Base-by-base conservation (phyloP, 768 basidiomycete genomes). In the Serendipita sp. region DNA sequence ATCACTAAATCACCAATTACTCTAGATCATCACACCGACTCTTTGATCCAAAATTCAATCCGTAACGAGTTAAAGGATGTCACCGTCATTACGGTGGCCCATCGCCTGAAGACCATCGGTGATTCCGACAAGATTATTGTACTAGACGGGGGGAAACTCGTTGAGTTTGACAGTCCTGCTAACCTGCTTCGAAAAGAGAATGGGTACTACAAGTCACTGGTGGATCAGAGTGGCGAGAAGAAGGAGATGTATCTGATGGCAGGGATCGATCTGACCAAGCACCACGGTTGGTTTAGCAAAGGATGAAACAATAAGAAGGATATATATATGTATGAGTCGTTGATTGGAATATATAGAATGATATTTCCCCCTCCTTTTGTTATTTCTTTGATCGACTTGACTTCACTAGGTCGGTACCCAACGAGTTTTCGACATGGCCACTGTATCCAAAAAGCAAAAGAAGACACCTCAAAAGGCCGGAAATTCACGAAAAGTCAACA, bases 61-160 rank as follows among this genome's bases (percentile, higher is more conserved):
- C 75, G 83, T 8, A 74, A 74, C 31, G 76, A 76, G 66, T 69
- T 81, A 3, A 71, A 70, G 10, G 77, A 74, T 52, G 76, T 76
- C 0, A 84, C 83, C 0, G 71, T 85, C 18, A 72, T 85, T 34
- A 83, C 81, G 16, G 76, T 85, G 44, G 83, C 83, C 1, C 82
- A 84, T 70, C 76, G 83, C 16, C 69, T 81, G 5, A 76, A 78
- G 64, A 84, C 79, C 4, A 80, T 84, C 66, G 82, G 82, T 75
- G 82, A 83, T 62, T 80, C 81, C 2, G 83, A 85, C 69, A 80
- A 80, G 67, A 80, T 84, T 50, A 75, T 83, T 3, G 76, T 68
- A 4, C 72, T 84, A n/a, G 81, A 81, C 63, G 77, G 75, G 31
- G 83, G 83, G n/a, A 74, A 74, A 52, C 63, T 83, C 72, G 75